Percentiles rank a stretch among this genome's conserved stretches.
phyloP scores from a whole-genome alignment of 2,329 filamentous ascomycete species.

The Coniochaeta hoffmannii region DNA sequence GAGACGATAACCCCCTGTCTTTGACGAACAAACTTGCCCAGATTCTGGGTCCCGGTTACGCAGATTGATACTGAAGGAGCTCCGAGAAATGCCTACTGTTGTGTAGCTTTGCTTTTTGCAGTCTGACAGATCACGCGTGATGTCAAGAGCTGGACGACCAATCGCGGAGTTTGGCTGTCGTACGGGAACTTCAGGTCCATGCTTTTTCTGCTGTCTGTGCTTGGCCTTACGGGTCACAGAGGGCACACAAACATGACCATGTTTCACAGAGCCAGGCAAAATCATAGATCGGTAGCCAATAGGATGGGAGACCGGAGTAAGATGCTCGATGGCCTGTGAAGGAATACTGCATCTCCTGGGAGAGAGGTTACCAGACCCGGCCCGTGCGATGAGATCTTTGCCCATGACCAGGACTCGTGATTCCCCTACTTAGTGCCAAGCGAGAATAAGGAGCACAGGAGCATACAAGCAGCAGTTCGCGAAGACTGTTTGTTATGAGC shows the following conservation, averaged over 20 bases:
- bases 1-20: background rate
- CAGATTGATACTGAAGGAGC: too few species aligned
- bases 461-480: too few species aligned
- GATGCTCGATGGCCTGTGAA: too few species aligned
- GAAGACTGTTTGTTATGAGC: too few species aligned
- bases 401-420: too few species aligned
- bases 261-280: background rate
- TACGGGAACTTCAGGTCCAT: background rate
- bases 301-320: too few species aligned
- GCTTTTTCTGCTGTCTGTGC: background rate
- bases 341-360: background rate
- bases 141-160: background rate
- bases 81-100: too few species aligned
- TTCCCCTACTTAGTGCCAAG: too few species aligned
- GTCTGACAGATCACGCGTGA: background rate
- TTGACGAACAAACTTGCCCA: background rate
- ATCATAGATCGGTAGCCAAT: too few species aligned
- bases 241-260: background rate
- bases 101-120: background rate
- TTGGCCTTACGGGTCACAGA: background rate
- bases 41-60: background rate
- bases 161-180: background rate
- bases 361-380: too few species aligned
- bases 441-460: too few species aligned
- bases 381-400: too few species aligned